These are phyloP conservation scores for Fusarium sp. DNA, from an alignment of 2,329 filamentous ascomycete genomes.

Conservation along the genomic window DNA sequence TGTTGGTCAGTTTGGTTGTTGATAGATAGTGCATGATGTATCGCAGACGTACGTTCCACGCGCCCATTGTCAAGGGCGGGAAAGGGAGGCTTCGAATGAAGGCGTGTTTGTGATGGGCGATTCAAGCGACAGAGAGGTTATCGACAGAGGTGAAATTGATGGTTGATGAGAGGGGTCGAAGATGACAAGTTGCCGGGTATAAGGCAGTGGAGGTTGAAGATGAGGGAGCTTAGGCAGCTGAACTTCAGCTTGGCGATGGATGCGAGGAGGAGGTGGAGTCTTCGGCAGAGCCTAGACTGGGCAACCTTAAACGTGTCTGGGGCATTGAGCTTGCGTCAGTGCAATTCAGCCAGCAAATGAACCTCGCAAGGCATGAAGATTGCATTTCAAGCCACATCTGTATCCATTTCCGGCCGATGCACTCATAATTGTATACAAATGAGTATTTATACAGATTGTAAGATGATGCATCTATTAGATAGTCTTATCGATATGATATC, in stretches of 20 bases:
- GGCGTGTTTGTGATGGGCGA: slow-evolving; percentile 16
- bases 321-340: slow-evolving; percentile 46
- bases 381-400: slow-evolving; percentile 35
- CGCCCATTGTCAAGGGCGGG: slow-evolving; percentile 52
- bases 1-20: slow-evolving; percentile 18
- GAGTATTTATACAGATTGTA: background rate
- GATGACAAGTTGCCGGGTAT: slow-evolving; percentile 30
- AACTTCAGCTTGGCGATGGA: slow-evolving; percentile 36
- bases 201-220: slow-evolving; percentile 4
- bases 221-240: slow-evolving; percentile 26
- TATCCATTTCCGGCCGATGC: slow-evolving; percentile 17
- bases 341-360: background rate
- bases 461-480: background rate
- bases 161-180: slow-evolving; percentile 12
- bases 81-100: slow-evolving; percentile 28
- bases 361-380: background rate
- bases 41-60: slow-evolving; percentile 55
- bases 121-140: background rate
- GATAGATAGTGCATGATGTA: background rate
- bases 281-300: background rate
- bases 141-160: background rate
- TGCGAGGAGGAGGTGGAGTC: slow-evolving; percentile 40
- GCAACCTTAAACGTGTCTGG: slow-evolving; percentile 24
- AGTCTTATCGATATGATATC: background rate
- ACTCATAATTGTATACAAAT: background rate